Conservation (phyloP, 2,329 filamentous ascomycete genomes). For the Fusarium scirpi region DNA sequence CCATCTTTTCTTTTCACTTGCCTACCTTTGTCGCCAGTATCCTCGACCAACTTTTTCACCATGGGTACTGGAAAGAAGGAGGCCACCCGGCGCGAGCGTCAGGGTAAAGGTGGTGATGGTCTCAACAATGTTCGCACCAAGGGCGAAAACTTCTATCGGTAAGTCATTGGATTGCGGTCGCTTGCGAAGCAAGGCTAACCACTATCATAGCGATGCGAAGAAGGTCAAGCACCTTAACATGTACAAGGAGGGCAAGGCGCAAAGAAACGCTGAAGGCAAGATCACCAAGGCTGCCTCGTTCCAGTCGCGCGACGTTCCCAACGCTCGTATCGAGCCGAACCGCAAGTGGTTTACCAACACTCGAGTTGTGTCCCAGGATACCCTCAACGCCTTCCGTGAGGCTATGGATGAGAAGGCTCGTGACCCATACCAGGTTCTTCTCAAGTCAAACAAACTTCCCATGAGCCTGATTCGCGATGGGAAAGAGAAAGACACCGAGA, state of each 20-base stretch:
- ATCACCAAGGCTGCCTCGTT: conserved; percentile 86
- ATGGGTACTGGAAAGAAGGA: conserved; percentile 98
- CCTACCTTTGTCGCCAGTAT: conserved; percentile 32
- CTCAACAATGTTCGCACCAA: conserved; percentile 93
- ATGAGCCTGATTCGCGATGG: conserved; percentile 92
- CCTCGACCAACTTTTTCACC: conserved; percentile 43
- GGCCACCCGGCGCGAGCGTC: conserved; percentile 80
- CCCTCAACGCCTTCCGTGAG: conserved; percentile 85
- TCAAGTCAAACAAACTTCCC: conserved; percentile 96
- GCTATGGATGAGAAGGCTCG: conserved; percentile 91
- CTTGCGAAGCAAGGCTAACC: conserved; percentile 12
- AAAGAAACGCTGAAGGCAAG: conserved; percentile 84
- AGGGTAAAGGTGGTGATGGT: conserved; percentile 87
- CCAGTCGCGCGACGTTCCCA: conserved; percentile 84
- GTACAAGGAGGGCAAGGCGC: conserved; percentile 86
- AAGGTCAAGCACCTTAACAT: conserved; percentile 90
- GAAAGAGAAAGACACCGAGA: conserved; percentile 66
- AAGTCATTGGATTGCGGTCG: conserved; percentile 45
- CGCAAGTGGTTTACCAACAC: conserved; percentile 99
- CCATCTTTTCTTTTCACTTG: conserved; percentile 32
- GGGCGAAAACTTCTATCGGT: conserved; percentile 98
- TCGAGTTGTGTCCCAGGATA: conserved; percentile 87
- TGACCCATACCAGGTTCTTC: conserved; percentile 92
- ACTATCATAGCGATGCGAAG: conserved; percentile 71
- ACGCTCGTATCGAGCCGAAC: conserved; percentile 92